Evolutionary conservation across 805 yeast genomes (phyloP), one percentile per base, ranked within the genome.

Genomic region (Ogataea glucozyma): DNA sequence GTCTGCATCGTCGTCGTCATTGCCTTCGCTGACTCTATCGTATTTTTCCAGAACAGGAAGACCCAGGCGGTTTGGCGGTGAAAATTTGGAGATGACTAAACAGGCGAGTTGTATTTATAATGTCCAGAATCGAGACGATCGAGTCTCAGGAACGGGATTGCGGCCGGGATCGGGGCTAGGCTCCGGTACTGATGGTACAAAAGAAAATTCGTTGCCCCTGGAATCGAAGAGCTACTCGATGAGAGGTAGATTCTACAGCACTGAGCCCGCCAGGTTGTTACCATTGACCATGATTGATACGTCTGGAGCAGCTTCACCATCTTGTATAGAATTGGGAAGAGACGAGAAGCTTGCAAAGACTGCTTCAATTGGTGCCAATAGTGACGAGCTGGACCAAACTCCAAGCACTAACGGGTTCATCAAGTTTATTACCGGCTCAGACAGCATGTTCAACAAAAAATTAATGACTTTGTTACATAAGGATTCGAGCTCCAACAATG

Each of bases 341-440:
- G 36, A 31, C 4, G 18, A 7, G n/a, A n/a, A n/a, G n/a, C n/a
- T n/a, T n/a, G 31, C 31, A 27, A n/a, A 12, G 31, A 10, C 18
- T 7, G 16, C 19, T 27, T 17, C 16, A n/a, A n/a, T n/a, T 27
- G 31, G 7, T n/a, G 31, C 10, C 24, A 22, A 22, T 22, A 10
- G 24, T 22, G 9, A 22, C 7, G 9, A 30, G 18, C 13, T 10
- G 6, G 35, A 31, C 4, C 24, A 17, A 8, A 20, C 13, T 4
- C 14, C 29, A n/a, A 34, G 38, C 22, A 23, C 29, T 4, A 24
- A 24, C 18, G 38, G 45, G 36, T 27, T 21, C 29, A 40, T 44
- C 35, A 44, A 45, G 31, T 47, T 52, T 31, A 43, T 49, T 3
- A 18, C 52, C 6, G 56, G 52, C 7, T 45, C 53, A 3, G 52